Percentiles rank a stretch among this genome's conserved stretches.
These are phyloP conservation scores for Clarireedia paspali DNA, from an alignment of 2,329 filamentous ascomycete species.

Conservation along the genomic window DNA sequence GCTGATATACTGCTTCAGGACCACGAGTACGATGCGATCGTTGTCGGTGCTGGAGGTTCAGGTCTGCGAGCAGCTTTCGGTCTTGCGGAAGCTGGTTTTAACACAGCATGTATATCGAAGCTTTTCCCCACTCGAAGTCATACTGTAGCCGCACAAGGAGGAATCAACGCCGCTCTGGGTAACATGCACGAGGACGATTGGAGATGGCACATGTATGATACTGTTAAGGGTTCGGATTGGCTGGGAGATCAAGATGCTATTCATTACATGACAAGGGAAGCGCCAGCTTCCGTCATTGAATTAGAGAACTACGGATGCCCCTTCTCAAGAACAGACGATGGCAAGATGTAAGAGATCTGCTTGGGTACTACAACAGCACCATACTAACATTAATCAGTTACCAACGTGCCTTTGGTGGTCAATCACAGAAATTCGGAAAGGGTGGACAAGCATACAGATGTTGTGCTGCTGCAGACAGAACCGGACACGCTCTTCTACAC, in stretches of 20 bases:
- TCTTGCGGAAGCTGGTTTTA: slow-evolving; percentile 55
- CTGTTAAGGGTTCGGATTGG: slow-evolving; percentile 96
- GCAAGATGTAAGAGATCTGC: slow-evolving; percentile 63
- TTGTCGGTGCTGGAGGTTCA: slow-evolving; percentile 50
- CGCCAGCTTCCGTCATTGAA: slow-evolving; percentile 84
- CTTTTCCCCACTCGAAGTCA: slow-evolving; percentile 55
- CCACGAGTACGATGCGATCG: slow-evolving; percentile 97
- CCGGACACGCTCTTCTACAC: slow-evolving; percentile 42
- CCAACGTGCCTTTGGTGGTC: slow-evolving; percentile 40
- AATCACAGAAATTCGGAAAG: slow-evolving; percentile 38
- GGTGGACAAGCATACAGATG: slow-evolving; percentile 39
- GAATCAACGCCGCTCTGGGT: slow-evolving; percentile 51
- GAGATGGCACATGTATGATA: slow-evolving; percentile 99
- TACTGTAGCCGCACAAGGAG: slow-evolving; percentile 60
- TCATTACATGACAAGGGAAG: slow-evolving; percentile 97
- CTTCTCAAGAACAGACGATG: slow-evolving; percentile 93
- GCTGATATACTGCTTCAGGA: slow-evolving; percentile 46
- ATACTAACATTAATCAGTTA: slow-evolving; percentile 37
- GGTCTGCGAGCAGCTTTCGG: slow-evolving; percentile 57
- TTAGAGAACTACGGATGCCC: slow-evolving; percentile 97
- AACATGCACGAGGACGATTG: slow-evolving; percentile 94
- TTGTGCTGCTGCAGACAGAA: slow-evolving; percentile 32
- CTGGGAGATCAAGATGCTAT: slow-evolving; percentile 95
- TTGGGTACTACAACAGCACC: not conserved
- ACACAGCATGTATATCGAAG: slow-evolving; percentile 62